Base-by-base conservation (phyloP, 2,329 filamentous ascomycete genomes). In the Colletotrichum sp. region DNA sequence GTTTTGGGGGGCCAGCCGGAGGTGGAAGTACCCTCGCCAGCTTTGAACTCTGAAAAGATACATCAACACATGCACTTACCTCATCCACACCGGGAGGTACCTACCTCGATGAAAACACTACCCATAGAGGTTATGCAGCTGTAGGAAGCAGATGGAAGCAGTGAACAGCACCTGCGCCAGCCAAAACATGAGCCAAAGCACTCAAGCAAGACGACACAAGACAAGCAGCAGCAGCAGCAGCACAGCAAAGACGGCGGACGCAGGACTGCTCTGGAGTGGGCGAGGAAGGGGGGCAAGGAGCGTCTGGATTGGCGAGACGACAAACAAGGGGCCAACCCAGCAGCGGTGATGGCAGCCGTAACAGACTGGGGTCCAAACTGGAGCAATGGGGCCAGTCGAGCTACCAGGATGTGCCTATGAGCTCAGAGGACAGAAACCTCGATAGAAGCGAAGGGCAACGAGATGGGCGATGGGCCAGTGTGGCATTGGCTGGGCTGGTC, bases 291-390 rank as follows among this genome's bases (percentile, higher is more conserved):
- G 65, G 66, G 48, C 52, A 62, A 24, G 64, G 28, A 22, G 28
- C 39, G 55, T 72, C 39, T 44, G 72, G 32, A 75, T 64, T 75
- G 70, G 73, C 73, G 64, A 68, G 57, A 73, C 64, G 70, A 73
- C 34, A 22, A 52, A 73, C 24, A 18, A 34, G 64, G 73, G 73
- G 57, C 26, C n/a, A 55, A 57, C 73, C 64, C 48, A 32, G 70
- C 57, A 73, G 44, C 30, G 30, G 32, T 48, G 70, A 68, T 73
- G 57, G 70, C 64, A 75, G 70, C 70, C 70, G 70, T 75, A 60
- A 73, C 63, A 73, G 70, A 65, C 57, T 13, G n/a, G 69, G 57
- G 34, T 32, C 18, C 36, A 36, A 52, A 52, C 39, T 55, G 48
- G 28, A 36, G 64, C 28, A 18, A 13, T 63, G 57, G 68, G 34